Evolutionary conservation across 495 filamentous ascomycete genomes (phyloP).

Genomic region (Hypoxylon perforatum): DNA sequence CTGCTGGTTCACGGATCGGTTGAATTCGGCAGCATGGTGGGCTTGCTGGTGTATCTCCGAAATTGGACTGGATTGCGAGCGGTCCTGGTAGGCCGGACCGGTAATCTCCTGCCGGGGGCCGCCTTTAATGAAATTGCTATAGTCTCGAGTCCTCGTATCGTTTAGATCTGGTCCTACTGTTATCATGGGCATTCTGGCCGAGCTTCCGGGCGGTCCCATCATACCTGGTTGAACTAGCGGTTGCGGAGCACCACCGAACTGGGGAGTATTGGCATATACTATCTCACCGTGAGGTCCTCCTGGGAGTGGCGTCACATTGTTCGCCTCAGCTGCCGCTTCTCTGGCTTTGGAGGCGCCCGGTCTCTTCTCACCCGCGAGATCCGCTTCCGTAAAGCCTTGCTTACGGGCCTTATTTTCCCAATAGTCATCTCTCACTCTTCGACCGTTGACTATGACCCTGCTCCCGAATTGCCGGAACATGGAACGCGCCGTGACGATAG

Average conservation of each 20-base stretch:
- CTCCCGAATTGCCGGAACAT: conserved; percentile 99
- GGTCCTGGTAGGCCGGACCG: conserved; percentile 89
- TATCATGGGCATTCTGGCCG: conserved; percentile 85
- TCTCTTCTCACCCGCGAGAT: conserved; percentile 95
- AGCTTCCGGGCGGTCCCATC: conserved; percentile 69
- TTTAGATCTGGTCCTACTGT: conserved; percentile 79
- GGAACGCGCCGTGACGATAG: conserved; percentile 96
- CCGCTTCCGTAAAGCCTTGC: conserved; percentile 98
- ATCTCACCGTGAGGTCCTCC: conserved; percentile 79
- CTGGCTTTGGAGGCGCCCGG: conserved; percentile 90
- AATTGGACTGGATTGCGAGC: conserved; percentile 79
- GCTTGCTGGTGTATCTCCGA: conserved; percentile 90
- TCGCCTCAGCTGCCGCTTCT: conserved; percentile 76
- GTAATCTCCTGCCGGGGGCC: conserved; percentile 86
- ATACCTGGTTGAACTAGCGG: conserved; percentile 77
- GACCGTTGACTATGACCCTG: conserved; percentile 86
- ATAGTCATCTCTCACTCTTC: conserved; percentile 96
- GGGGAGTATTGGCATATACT: conserved; percentile 82
- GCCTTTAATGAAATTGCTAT: conserved; percentile 79
- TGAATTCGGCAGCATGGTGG: conserved; percentile 88
- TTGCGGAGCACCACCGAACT: conserved; percentile 67
- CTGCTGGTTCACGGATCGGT: conserved; percentile 80
- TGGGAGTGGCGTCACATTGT: conserved; percentile 55
- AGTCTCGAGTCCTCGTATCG: conserved; percentile 82
- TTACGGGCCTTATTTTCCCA: conserved; percentile 98